Percentiles rank a stretch among this genome's conserved stretches.
Evolutionary conservation across 768 basidiomycete species (phyloP).

Genomic region (Krasilnikovozyma curviuscula): DNA sequence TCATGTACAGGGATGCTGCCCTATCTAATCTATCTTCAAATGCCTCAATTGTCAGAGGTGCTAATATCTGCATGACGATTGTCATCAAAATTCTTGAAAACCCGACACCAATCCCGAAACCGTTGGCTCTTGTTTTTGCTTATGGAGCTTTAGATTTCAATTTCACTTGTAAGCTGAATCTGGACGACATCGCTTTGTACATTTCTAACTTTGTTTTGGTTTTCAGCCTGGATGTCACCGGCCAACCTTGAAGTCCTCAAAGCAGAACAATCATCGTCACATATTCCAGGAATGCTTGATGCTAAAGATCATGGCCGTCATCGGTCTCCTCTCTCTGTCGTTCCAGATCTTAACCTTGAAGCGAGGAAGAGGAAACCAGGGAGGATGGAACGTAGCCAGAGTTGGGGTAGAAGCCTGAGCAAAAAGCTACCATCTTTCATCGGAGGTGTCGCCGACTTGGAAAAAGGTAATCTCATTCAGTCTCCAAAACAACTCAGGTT

Average conservation of each 20-base stretch:
- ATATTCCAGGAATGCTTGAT: conserved; percentile 52
- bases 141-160: conserved; percentile 94
- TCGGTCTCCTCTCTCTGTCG: conserved; percentile 77
- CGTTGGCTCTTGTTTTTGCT: conserved; percentile 63
- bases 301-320: conserved; percentile 75
- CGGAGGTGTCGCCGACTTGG: too few species aligned
- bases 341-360: conserved; percentile 43
- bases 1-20: neutral
- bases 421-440: conserved; percentile 17
- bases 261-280: conserved; percentile 67
- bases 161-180: conserved; percentile 46
- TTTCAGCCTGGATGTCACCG: conserved; percentile 70
- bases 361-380: conserved; percentile 14
- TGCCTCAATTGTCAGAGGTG: conserved; percentile 41
- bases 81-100: conserved; percentile 67
- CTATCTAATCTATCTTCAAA: neutral
- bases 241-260: conserved; percentile 63
- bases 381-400: conserved; percentile 27
- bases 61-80: conserved; percentile 63
- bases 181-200: conserved; percentile 64
- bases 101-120: conserved; percentile 40
- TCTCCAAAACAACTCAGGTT: too few species aligned
- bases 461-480: too few species aligned
- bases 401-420: conserved; percentile 29
- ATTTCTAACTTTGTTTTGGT: conserved; percentile 70